Percentiles rank a stretch among this genome's conserved stretches.
Conservation (phyloP, 805 yeast species). For the Kuraishia piskuri region DNA sequence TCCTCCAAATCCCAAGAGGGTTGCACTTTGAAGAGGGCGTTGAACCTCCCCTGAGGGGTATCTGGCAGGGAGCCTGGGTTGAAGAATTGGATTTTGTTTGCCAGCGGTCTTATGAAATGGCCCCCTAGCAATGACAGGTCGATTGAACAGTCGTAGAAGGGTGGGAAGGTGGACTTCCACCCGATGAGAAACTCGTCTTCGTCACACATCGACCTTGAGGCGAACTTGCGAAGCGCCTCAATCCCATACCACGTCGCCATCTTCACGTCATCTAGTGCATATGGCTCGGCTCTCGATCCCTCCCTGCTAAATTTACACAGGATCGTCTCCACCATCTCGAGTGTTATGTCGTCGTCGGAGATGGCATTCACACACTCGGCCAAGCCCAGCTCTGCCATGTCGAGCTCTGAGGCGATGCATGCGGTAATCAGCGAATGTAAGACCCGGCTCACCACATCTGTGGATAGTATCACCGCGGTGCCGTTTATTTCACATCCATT, state of each 20-base stretch:
- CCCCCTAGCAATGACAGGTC: conserved; percentile 50
- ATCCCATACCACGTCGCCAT: conserved; percentile 61
- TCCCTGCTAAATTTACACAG: conserved; percentile 34
- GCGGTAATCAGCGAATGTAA: conserved; percentile 7
- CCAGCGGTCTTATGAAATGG: conserved; percentile 37
- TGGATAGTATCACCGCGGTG: conserved; percentile 23
- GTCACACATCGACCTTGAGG: conserved; percentile 7
- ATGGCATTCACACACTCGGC: conserved; percentile 10
- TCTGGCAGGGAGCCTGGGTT: conserved; percentile 37
- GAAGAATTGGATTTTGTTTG: conserved; percentile 42
- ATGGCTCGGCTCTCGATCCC: conserved; percentile 12
- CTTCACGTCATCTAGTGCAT: conserved; percentile 29
- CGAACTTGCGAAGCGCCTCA: conserved; percentile 26
- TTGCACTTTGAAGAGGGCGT: conserved; percentile 44
- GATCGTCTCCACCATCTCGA: conserved; percentile 39
- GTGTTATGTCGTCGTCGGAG: conserved; percentile 17
- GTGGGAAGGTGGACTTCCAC: conserved; percentile 58
- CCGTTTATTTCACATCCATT: conserved; percentile 52
- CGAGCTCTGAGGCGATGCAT: conserved; percentile 6
- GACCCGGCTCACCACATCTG: conserved; percentile 6
- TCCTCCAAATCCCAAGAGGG: conserved; percentile 54
- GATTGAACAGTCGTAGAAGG: conserved; percentile 50
- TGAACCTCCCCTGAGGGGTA: conserved; percentile 41
- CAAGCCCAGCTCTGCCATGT: conserved; percentile 8
- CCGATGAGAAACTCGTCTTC: conserved; percentile 50